Conservation (phyloP, 148 eudicot species). For the Diospyros kaki region DNA sequence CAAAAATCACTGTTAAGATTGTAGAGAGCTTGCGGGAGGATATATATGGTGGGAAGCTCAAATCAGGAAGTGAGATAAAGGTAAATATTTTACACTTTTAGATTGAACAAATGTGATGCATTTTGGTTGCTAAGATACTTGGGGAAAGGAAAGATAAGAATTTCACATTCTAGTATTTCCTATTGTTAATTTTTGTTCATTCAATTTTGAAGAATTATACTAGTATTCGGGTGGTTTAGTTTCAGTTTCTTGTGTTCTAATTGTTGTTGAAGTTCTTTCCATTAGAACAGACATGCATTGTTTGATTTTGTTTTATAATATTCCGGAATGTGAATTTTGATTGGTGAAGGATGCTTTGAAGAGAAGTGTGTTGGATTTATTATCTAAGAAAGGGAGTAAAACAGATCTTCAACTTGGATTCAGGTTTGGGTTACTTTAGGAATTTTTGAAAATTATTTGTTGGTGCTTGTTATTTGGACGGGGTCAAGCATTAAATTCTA, state of each 20-base stretch:
- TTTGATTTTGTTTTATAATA: background rate
- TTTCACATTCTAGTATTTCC: background rate
- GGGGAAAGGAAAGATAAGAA: background rate
- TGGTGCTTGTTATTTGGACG: constrained; percentile 5
- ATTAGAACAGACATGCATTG: background rate
- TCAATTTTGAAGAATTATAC: background rate
- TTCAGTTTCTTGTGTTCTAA: background rate
- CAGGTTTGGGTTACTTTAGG: constrained; percentile 44
- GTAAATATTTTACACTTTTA: constrained; percentile 27
- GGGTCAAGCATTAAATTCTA: background rate
- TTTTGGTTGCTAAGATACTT: background rate
- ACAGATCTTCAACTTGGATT: constrained; percentile 90
- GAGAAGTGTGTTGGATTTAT: constrained; percentile 70
- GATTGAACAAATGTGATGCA: too few species aligned
- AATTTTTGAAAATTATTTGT: constrained; percentile 1
- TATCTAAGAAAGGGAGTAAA: constrained; percentile 63
- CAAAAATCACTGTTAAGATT: constrained; percentile 78
- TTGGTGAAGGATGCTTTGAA: constrained; percentile 71
- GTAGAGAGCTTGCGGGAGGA: constrained; percentile 91
- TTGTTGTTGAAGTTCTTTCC: background rate
- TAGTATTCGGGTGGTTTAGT: background rate
- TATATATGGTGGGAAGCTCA: constrained; percentile 92
- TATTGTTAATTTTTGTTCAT: background rate
- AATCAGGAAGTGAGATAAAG: constrained; percentile 94
- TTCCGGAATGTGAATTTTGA: constrained; percentile 3